Evolutionary conservation across 345 rosid genomes (phyloP).

Genomic region (Microcos paniculata): DNA sequence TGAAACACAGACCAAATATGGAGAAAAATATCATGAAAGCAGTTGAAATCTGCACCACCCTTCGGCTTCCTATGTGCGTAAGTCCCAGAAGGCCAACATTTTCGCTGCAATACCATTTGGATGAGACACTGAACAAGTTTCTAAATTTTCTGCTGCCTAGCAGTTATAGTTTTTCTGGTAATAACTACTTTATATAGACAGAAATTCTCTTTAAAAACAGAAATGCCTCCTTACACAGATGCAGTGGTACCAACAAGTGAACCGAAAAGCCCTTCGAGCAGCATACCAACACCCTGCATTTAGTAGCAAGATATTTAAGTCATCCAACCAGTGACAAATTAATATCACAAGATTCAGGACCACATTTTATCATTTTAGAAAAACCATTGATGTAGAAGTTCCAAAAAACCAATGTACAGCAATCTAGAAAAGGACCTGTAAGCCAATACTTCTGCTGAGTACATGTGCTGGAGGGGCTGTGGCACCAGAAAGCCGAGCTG

Average conservation of each 20-base stretch:
- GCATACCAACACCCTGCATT: slow-evolving; percentile 75
- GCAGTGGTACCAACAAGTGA: slow-evolving; percentile 82
- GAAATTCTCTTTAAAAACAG: neutral
- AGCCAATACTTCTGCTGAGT: slow-evolving; percentile 81
- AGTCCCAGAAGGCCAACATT: slow-evolving; percentile 94
- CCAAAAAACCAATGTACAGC: neutral
- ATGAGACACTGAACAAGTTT: slow-evolving; percentile 6
- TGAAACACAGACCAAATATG: slow-evolving; percentile 69
- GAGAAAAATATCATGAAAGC: slow-evolving; percentile 97
- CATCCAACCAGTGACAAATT: neutral
- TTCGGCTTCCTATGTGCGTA: slow-evolving; percentile 89
- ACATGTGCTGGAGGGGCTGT: slow-evolving; percentile 96
- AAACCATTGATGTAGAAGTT: neutral
- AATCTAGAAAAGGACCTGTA: slow-evolving; percentile 53
- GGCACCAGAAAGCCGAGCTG: slow-evolving; percentile 89
- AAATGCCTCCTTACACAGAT: slow-evolving; percentile 66
- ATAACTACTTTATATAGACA: neutral
- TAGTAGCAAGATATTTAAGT: neutral
- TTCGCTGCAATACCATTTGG: slow-evolving; percentile 58
- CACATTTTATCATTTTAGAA: neutral
- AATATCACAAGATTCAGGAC: neutral
- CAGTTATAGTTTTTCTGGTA: neutral
- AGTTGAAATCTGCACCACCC: slow-evolving; percentile 92
- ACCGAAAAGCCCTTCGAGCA: slow-evolving; percentile 89
- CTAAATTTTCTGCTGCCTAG: neutral